Conservation (phyloP, 345 rosid species). For the Combretum micranthum region DNA sequence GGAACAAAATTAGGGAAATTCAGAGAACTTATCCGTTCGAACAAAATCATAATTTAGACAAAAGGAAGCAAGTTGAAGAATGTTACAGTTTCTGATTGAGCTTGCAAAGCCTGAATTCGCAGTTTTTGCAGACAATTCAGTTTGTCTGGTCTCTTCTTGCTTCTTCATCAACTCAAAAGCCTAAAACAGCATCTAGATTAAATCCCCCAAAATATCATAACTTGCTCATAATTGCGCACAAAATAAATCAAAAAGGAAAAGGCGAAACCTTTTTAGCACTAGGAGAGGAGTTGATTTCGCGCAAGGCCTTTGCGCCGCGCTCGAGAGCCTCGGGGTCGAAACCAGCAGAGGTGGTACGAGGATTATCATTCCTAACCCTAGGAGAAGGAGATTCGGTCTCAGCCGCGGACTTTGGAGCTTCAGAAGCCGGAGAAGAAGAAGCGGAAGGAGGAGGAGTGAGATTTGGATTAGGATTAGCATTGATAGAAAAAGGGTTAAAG, state of each 20-base stretch:
- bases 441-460: constrained; percentile 15
- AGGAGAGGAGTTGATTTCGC: constrained; percentile 53
- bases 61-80: background rate
- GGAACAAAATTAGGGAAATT: background rate
- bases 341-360: constrained; percentile 79
- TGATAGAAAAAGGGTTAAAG: constrained; percentile 33
- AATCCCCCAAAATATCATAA: background rate
- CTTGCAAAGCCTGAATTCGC: constrained; percentile 82
- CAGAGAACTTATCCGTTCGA: background rate
- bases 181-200: constrained; percentile 21
- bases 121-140: constrained; percentile 53
- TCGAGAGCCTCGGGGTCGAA: constrained; percentile 92
- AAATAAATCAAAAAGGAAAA: background rate
- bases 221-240: background rate
- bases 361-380: constrained; percentile 58
- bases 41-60: background rate
- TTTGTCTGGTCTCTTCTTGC: constrained; percentile 74
- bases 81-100: constrained; percentile 83
- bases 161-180: constrained; percentile 71
- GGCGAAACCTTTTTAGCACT: constrained; percentile 68
- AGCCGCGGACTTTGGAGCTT: constrained; percentile 21
- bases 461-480: constrained; percentile 15
- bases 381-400: constrained; percentile 15
- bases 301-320: constrained; percentile 71
- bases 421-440: constrained; percentile 24